Conservation (phyloP, 2,329 filamentous ascomycete genomes). For the Cercospora brassicicola region DNA sequence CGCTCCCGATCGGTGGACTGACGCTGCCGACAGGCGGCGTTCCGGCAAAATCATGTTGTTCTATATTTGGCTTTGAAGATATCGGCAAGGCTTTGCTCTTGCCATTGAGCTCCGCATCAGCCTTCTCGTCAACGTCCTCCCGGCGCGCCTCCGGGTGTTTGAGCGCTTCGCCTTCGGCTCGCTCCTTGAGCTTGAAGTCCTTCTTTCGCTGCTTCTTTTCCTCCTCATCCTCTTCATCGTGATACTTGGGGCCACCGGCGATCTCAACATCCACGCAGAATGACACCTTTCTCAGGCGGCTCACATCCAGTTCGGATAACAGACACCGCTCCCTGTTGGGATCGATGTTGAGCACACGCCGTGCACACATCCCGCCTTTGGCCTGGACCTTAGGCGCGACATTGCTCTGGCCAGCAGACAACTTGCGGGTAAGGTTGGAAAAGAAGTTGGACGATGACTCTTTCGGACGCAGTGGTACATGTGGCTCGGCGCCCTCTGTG, state of each 20-base stretch:
- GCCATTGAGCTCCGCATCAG: conserved; percentile 38
- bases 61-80: background rate
- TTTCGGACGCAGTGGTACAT: conserved; percentile 73
- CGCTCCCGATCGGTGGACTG: conserved; percentile 26
- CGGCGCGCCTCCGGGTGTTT: conserved; percentile 63
- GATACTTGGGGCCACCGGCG: conserved; percentile 78
- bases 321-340: conserved; percentile 73
- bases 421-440: conserved; percentile 73
- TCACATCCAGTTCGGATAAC: conserved; percentile 74
- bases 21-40: conserved; percentile 17
- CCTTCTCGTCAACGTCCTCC: conserved; percentile 58
- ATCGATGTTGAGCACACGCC: conserved; percentile 83
- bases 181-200: conserved; percentile 62
- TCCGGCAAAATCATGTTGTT: conserved; percentile 3
- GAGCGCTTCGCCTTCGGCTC: conserved; percentile 70
- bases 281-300: conserved; percentile 81
- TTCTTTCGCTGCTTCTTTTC: conserved; percentile 59
- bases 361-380: conserved; percentile 72
- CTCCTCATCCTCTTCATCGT: conserved; percentile 56
- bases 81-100: conserved; percentile 34
- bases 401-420: conserved; percentile 63
- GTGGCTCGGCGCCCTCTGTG: conserved; percentile 54
- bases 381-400: conserved; percentile 53
- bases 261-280: conserved; percentile 99
- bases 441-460: conserved; percentile 68